These are phyloP conservation scores for Breynia disticha DNA, from an alignment of 441 rosid genomes.

Conservation along the genomic window DNA sequence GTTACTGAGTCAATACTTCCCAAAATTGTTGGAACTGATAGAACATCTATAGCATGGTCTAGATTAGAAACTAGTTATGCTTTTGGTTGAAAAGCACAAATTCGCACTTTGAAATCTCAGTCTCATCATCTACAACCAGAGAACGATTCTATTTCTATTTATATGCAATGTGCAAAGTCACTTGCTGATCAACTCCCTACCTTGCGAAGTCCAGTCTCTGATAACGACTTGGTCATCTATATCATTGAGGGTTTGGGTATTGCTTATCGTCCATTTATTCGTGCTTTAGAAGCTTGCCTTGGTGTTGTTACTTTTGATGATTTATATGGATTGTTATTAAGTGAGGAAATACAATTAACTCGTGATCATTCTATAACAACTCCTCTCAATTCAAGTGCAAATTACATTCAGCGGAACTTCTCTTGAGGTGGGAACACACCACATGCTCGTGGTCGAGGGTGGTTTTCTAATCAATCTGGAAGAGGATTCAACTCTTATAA, in stretches of 20 bases:
- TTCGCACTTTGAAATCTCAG: background rate
- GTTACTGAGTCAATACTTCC: background rate
- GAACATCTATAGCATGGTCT: background rate
- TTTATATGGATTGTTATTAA: no score
- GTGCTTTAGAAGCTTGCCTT: background rate
- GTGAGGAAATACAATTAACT: no score
- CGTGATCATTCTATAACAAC: no score
- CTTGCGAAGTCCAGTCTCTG: background rate
- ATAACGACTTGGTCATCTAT: background rate
- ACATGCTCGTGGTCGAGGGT: no score
- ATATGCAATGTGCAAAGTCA: background rate
- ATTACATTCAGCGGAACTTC: no score
- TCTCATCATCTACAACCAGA: background rate
- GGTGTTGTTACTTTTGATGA: background rate
- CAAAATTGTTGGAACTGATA: background rate
- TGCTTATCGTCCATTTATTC: no score
- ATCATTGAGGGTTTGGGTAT: background rate
- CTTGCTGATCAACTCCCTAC: background rate
- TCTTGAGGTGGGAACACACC: no score
- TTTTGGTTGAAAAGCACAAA: background rate
- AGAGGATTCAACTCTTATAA: no score
- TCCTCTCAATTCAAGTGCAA: no score
- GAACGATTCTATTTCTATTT: background rate
- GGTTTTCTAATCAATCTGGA: no score
- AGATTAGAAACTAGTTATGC: background rate